These are phyloP conservation scores for Byssothecium circinans DNA, from an alignment of 2,329 filamentous ascomycete species.

Conservation along the genomic window DNA sequence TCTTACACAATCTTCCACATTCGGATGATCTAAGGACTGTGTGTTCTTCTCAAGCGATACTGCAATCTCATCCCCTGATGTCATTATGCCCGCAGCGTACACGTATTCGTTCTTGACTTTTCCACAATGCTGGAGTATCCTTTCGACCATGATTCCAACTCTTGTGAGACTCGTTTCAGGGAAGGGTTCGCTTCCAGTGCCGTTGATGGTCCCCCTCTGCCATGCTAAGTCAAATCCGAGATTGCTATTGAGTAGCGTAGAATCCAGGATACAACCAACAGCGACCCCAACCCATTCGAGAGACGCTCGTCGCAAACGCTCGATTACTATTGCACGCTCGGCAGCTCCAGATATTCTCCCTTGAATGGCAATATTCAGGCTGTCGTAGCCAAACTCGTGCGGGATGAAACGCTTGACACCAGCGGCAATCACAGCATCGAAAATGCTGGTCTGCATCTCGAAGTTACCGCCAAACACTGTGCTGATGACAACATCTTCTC, in stretches of 20 bases:
- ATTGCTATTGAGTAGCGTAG: constrained; percentile 34
- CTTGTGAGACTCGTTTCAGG: constrained; percentile 39
- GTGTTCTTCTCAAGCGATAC: constrained; percentile 30
- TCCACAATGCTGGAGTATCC: constrained; percentile 35
- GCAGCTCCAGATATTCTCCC: constrained; percentile 31
- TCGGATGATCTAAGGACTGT: constrained; percentile 29
- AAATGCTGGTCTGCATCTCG: constrained; percentile 31
- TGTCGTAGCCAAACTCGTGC: constrained; percentile 45
- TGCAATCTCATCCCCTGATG: constrained; percentile 37
- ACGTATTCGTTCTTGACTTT: constrained; percentile 40
- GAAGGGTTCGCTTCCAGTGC: constrained; percentile 39
- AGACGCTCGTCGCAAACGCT: constrained; percentile 24
- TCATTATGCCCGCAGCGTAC: constrained; percentile 37
- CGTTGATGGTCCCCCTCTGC: constrained; percentile 44
- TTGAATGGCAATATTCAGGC: constrained; percentile 35
- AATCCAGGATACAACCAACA: constrained; percentile 38
- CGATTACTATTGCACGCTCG: constrained; percentile 32
- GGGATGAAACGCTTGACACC: constrained; percentile 47
- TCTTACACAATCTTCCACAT: constrained; percentile 37
- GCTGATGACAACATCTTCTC: constrained; percentile 44
- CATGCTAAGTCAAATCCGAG: constrained; percentile 45
- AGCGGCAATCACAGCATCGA: constrained; percentile 45
- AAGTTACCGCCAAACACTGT: constrained; percentile 32
- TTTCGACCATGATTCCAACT: constrained; percentile 31
- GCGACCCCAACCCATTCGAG: constrained; percentile 42